These are phyloP conservation scores for Debaryomyces hansenii DNA, from an alignment of 805 yeast genomes.

Conservation along the genomic window DNA sequence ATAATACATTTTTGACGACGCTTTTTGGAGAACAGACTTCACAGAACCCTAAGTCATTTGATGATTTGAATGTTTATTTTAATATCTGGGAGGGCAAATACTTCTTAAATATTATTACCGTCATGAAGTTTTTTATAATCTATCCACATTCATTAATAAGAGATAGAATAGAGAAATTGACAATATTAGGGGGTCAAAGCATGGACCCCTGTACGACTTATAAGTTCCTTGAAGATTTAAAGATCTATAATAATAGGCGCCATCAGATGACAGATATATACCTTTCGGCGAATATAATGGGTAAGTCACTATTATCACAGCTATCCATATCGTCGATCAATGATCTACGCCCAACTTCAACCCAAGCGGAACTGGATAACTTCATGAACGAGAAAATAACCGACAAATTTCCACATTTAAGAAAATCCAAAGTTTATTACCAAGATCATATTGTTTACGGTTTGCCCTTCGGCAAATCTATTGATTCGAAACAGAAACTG, in stretches of 20 bases:
- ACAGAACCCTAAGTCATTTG: constrained; percentile 12
- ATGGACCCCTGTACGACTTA: constrained; percentile 10
- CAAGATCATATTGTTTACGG: constrained; percentile 33
- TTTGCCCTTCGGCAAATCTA: constrained; percentile 14
- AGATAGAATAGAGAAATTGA: constrained; percentile 6
- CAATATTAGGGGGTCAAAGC: constrained; percentile 3
- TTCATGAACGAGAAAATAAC: not conserved
- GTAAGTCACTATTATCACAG: constrained; percentile 13
- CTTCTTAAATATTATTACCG: constrained; percentile 22
- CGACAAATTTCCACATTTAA: constrained; percentile 34
- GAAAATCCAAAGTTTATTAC: constrained; percentile 20
- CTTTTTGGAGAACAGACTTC: constrained; percentile 16
- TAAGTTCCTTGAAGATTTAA: constrained; percentile 16
- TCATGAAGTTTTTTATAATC: constrained; percentile 26
- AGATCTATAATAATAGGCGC: constrained; percentile 21
- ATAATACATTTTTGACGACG: constrained; percentile 17
- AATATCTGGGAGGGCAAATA: constrained; percentile 32
- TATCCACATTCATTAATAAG: constrained; percentile 31
- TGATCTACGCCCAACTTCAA: constrained; percentile 13
- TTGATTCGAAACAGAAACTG: not conserved
- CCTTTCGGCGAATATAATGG: constrained; percentile 27
- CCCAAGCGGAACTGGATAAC: not conserved
- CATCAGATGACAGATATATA: constrained; percentile 25
- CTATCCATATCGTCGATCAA: constrained; percentile 18
- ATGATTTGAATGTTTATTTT: constrained; percentile 27